Percentiles rank a stretch among this genome's conserved stretches.
Conservation (phyloP, 176 grass and related monocot species). For the Oryza nivara region DNA sequence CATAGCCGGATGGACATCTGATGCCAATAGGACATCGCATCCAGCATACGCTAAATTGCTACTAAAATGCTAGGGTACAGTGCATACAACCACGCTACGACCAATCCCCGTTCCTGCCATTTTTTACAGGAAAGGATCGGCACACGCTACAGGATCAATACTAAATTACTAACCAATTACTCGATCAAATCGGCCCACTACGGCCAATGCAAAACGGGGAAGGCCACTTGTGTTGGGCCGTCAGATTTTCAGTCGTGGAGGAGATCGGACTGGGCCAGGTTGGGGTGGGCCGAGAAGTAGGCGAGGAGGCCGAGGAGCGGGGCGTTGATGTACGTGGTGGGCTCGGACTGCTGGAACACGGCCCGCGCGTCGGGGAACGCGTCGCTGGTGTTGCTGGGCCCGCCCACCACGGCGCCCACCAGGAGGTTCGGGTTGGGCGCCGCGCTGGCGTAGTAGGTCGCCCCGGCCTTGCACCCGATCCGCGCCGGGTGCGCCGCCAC, state of each 20-base stretch:
- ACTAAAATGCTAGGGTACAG: background rate
- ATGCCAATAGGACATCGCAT: background rate
- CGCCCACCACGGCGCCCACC: constrained; percentile 76
- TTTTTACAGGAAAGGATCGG: constrained; percentile 60
- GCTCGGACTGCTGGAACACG: constrained; percentile 86
- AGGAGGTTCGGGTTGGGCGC: constrained; percentile 76
- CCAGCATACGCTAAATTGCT: background rate
- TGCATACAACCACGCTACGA: background rate
- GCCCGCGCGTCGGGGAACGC: constrained; percentile 66
- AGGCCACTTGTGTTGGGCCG: background rate
- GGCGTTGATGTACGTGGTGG: constrained; percentile 92
- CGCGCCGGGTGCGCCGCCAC: constrained; percentile 50
- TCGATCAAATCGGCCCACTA: background rate
- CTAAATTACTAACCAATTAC: too few relatives aligned
- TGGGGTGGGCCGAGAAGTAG: constrained; percentile 75
- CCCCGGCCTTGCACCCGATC: constrained; percentile 77
- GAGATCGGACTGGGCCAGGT: constrained; percentile 31
- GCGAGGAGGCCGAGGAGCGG: constrained; percentile 77
- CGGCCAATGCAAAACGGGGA: background rate
- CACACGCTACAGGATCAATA: background rate
- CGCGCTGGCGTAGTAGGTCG: constrained; percentile 60
- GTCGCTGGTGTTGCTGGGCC: constrained; percentile 79
- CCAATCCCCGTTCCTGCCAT: constrained; percentile 60
- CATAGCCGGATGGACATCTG: background rate
- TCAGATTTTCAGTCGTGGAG: background rate